Conservation (phyloP, 1,284 basidiomycete species). For the Mycena sp. region DNA sequence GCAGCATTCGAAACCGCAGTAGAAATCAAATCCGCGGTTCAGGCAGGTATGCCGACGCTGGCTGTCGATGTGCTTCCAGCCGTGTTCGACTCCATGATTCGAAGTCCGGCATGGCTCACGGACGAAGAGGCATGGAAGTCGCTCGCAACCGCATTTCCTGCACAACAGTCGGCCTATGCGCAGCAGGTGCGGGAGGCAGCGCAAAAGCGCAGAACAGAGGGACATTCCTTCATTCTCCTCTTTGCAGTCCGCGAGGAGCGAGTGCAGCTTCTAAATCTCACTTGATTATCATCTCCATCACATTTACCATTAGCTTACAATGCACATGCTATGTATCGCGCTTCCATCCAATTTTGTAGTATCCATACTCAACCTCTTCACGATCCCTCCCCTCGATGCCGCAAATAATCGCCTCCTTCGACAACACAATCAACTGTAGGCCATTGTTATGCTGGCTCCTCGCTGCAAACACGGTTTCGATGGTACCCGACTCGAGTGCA, state of each 20-base stretch:
- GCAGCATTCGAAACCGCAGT: constrained; percentile 70
- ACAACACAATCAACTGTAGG: constrained; percentile 52
- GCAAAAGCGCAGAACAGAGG: constrained; percentile 67
- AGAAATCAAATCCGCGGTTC: constrained; percentile 64
- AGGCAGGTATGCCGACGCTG: constrained; percentile 70
- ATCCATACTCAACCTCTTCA: constrained; percentile 66
- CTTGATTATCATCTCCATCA: constrained; percentile 24
- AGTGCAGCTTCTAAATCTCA: constrained; percentile 65
- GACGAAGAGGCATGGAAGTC: constrained; percentile 75
- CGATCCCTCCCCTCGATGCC: constrained; percentile 52
- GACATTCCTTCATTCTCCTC: constrained; percentile 68
- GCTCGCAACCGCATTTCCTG: constrained; percentile 62
- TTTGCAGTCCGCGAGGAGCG: constrained; percentile 78
- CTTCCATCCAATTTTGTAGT: constrained; percentile 74
- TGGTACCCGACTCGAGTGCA: constrained; percentile 60
- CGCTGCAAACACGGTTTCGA: constrained; percentile 65
- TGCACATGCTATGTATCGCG: background rate
- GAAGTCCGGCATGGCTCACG: constrained; percentile 67
- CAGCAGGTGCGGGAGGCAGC: constrained; percentile 73
- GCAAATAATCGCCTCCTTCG: constrained; percentile 64
- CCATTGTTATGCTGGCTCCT: background rate
- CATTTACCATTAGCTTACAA: background rate
- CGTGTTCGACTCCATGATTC: constrained; percentile 71
- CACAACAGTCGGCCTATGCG: constrained; percentile 66
- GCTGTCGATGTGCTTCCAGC: constrained; percentile 71